Base-by-base conservation (phyloP, 257 asterid species). In the Salvia rosmarinus region DNA sequence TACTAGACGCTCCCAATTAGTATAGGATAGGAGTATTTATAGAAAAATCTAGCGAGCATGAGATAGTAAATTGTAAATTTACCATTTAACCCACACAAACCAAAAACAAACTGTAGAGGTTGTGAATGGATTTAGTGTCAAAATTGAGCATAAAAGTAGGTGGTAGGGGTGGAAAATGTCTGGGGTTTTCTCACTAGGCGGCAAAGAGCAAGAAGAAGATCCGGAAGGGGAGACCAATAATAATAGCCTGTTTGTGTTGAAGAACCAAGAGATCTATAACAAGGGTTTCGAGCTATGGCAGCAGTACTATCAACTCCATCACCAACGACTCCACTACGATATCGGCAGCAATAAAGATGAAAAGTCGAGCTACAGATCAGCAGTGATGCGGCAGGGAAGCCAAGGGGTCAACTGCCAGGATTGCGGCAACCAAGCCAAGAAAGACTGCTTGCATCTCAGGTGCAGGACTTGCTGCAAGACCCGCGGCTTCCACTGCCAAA, bases 221-320 rank as follows among this genome's bases (percentile, higher is more conserved):
- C 86, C 71, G 1, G 60, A 75, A 21, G 73, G 51, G 57, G 74
- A 68, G n/a, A n/a, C n/a, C 19, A 42, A 54, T 19, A 83, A 73
- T 5, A 80, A 68, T 59, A 74, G 73, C 73, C 77, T 35, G 56
- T 84, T 82, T 47, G 64, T 89, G 64, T 88, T 80, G 83, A 85
- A 82, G 68, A 68, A 56, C 84, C 86, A 82, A 34, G 97, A 86
- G 94, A 86, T 88, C 89, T 87, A 84, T 39, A 80, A 70, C 89
- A 87, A 87, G 95, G 96, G 99, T 82, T 94, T 91, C 12, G 91
- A 91, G 76, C 80, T 86, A 87, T 94, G 98, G 98, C 94, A 85
- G 67, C 96, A 86, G 47, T 77, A 80, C 74, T 82, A 90, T 25
- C 64, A 83, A 74, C 89, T 89, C 59, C 93, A 86, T 42, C 92